Conservation (phyloP, 208 protist genomes). For the Porcisia hertigi region DNA sequence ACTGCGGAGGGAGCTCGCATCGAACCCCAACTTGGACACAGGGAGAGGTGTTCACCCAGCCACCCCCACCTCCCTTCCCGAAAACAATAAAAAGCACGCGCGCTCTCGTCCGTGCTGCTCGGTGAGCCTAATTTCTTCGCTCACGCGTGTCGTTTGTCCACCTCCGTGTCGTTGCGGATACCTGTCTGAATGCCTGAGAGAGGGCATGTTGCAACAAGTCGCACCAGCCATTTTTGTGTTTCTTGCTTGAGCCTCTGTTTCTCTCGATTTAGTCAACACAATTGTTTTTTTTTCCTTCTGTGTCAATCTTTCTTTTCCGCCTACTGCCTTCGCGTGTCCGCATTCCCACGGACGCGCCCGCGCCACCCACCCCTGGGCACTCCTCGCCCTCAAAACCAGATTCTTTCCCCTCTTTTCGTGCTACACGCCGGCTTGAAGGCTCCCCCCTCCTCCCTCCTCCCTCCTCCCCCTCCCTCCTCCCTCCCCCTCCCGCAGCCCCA, state of each 20-base stretch:
- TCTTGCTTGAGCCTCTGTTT: slow-evolving; percentile 6
- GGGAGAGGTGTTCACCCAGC: background rate
- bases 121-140: background rate
- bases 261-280: background rate
- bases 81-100: no score
- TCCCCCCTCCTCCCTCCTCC: background rate
- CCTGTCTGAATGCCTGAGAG: background rate
- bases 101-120: background rate
- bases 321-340: background rate
- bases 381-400: background rate
- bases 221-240: background rate
- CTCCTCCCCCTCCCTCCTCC: background rate
- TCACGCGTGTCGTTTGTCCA: background rate
- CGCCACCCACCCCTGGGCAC: background rate
- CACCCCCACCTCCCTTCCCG: background rate
- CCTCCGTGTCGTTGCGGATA: background rate
- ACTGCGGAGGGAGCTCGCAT: background rate
- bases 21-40: background rate
- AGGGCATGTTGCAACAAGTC: background rate
- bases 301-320: background rate
- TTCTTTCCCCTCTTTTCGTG: background rate
- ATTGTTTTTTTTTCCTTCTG: background rate
- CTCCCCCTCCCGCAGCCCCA: background rate
- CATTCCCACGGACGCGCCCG: slow-evolving; percentile 1
- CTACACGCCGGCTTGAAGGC: background rate